Evolutionary conservation across 306 rosid genomes (phyloP).

Genomic region (Lithocarpus polystachyus): DNA sequence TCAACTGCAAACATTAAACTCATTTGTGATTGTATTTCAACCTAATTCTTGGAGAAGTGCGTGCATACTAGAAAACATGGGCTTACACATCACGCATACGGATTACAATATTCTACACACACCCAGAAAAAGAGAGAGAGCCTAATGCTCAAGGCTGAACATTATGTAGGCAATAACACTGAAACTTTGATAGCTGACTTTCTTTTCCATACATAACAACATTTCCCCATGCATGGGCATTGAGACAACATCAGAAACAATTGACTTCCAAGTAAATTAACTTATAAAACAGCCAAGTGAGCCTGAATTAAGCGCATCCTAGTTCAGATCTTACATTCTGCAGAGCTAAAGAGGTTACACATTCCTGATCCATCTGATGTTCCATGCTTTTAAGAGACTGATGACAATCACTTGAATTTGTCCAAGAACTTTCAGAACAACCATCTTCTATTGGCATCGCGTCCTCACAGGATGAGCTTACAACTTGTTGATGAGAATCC

Average conservation of each 20-base stretch:
- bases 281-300: not conserved
- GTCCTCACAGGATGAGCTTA: conserved; percentile 21
- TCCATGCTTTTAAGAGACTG: conserved; percentile 1
- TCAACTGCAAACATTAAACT: too few species aligned
- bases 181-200: too few species aligned
- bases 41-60: too few species aligned
- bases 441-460: conserved; percentile 11
- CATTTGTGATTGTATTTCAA: too few species aligned
- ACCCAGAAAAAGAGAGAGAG: too few species aligned
- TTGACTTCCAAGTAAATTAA: not conserved
- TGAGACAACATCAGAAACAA: not conserved
- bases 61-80: too few species aligned
- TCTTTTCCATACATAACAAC: too few species aligned
- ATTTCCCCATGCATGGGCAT: not conserved
- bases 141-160: too few species aligned
- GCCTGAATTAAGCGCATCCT: not conserved
- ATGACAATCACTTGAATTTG: conserved; percentile 30
- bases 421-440: conserved; percentile 21
- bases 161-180: too few species aligned
- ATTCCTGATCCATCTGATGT: conserved; percentile 28
- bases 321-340: conserved; percentile 14
- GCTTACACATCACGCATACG: too few species aligned
- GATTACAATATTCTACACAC: too few species aligned
- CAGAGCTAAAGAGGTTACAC: conserved; percentile 15
- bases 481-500: conserved; percentile 20